A percentile compares a stretch with the other conserved stretches of the same genome.
phyloP scores from a whole-genome alignment of 306 rosid species.

The Citrullus amarus region DNA sequence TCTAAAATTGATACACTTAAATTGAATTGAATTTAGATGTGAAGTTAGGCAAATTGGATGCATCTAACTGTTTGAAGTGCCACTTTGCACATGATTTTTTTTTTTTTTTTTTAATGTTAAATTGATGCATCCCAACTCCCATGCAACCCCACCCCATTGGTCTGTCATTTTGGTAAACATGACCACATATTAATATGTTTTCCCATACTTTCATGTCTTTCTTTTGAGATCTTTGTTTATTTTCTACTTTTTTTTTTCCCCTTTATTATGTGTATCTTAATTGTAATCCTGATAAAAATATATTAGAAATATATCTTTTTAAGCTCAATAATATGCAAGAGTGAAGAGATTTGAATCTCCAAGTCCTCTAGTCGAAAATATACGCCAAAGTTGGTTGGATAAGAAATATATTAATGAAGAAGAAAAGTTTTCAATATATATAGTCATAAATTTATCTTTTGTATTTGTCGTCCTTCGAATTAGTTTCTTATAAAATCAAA shows the following conservation, averaged over 20 bases:
- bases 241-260: background rate
- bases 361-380: no score
- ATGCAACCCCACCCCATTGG: background rate
- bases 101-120: background rate
- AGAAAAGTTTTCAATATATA: background rate
- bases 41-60: constrained; percentile 2
- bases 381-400: background rate
- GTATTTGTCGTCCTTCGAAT: background rate
- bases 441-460: background rate
- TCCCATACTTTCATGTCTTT: background rate
- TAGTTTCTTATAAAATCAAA: background rate
- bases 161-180: background rate
- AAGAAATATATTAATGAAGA: background rate
- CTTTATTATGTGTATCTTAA: background rate
- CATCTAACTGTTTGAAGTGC: background rate
- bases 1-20: background rate
- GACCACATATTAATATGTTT: background rate
- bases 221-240: background rate
- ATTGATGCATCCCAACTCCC: constrained; percentile 1
- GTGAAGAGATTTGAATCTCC: no score
- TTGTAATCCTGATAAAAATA: no score
- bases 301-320: no score
- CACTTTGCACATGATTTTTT: background rate
- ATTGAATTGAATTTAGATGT: background rate
- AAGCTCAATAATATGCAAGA: no score